phyloP scores from a whole-genome alignment of 2,329 filamentous ascomycete genomes.

The Mycosphaerelloides madeirae region DNA sequence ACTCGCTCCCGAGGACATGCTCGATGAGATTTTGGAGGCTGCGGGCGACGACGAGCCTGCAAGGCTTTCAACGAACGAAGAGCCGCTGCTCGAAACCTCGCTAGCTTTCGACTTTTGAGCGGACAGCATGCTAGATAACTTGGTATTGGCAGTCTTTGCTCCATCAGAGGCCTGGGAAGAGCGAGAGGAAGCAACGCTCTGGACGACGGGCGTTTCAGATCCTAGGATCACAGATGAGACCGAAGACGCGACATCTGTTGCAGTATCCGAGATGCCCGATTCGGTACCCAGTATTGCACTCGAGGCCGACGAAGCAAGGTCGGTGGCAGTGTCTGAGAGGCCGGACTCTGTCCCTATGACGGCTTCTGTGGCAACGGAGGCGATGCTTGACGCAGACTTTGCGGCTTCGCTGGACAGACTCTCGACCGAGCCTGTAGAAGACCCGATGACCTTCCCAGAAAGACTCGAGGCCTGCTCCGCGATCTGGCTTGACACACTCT shows the following conservation, averaged over 20 bases:
- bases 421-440: slow-evolving; percentile 43
- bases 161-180: slow-evolving; percentile 5
- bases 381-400: slow-evolving; percentile 30
- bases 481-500: slow-evolving; percentile 50
- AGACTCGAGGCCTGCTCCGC: too few species aligned
- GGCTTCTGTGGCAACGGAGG: slow-evolving; percentile 45
- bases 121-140: slow-evolving; percentile 23
- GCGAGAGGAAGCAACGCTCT: slow-evolving; percentile 6
- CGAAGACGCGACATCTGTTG: slow-evolving; percentile 30
- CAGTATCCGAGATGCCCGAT: slow-evolving; percentile 24
- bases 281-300: slow-evolving; percentile 24
- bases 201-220: slow-evolving; percentile 13
- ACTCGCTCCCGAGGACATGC: slow-evolving; percentile 24
- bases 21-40: slow-evolving; percentile 13
- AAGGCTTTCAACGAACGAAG: slow-evolving; percentile 11
- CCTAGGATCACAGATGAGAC: slow-evolving; percentile 16
- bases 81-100: slow-evolving; percentile 12
- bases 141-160: slow-evolving; percentile 13
- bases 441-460: slow-evolving; percentile 17
- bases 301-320: slow-evolving; percentile 23
- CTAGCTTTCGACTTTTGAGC: slow-evolving; percentile 14
- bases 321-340: slow-evolving; percentile 14
- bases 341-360: slow-evolving; percentile 12
- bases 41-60: slow-evolving; percentile 5
- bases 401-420: slow-evolving; percentile 48